Evolutionary conservation across 805 yeast species (phyloP).

Genomic region (Candida schatavii): DNA sequence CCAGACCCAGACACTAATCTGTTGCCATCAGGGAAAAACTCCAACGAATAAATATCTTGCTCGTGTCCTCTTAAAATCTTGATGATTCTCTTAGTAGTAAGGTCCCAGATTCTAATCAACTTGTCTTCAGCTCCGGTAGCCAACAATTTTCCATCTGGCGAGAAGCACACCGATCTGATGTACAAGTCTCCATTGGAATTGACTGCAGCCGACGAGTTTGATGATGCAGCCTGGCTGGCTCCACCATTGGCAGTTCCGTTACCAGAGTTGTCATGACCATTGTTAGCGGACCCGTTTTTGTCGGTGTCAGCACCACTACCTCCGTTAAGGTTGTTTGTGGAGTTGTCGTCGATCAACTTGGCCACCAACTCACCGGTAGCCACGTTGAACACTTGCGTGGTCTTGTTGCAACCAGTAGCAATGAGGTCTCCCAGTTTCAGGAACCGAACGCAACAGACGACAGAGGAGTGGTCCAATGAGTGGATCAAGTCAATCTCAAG

Average conservation of each 20-base stretch:
- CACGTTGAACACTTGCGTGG: slow-evolving; percentile 92
- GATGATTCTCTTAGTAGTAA: slow-evolving; percentile 78
- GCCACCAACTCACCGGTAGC: slow-evolving; percentile 89
- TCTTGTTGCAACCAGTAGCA: slow-evolving; percentile 96
- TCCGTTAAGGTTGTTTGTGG: slow-evolving; percentile 38
- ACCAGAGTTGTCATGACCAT: slow-evolving; percentile 13
- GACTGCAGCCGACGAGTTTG: slow-evolving; percentile 37
- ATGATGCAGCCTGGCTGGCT: slow-evolving; percentile 21
- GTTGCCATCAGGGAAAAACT: slow-evolving; percentile 91
- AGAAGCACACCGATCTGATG: slow-evolving; percentile 92
- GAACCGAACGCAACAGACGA: slow-evolving; percentile 95
- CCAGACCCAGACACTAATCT: slow-evolving; percentile 95
- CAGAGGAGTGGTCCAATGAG: slow-evolving; percentile 88
- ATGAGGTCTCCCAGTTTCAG: slow-evolving; percentile 85
- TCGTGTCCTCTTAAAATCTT: slow-evolving; percentile 90
- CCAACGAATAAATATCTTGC: slow-evolving; percentile 95
- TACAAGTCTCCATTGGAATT: slow-evolving; percentile 79
- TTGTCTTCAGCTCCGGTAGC: slow-evolving; percentile 95
- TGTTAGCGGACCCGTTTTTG: slow-evolving; percentile 13
- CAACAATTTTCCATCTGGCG: slow-evolving; percentile 85
- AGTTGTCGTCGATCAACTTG: slow-evolving; percentile 74
- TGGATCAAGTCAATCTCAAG: slow-evolving; percentile 87
- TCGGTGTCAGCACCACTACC: slow-evolving; percentile 33
- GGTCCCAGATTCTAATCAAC: slow-evolving; percentile 93
- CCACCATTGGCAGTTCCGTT: slow-evolving; percentile 27